phyloP scores from a whole-genome alignment of 2,329 filamentous ascomycete genomes.

The Penicillium sp. region DNA sequence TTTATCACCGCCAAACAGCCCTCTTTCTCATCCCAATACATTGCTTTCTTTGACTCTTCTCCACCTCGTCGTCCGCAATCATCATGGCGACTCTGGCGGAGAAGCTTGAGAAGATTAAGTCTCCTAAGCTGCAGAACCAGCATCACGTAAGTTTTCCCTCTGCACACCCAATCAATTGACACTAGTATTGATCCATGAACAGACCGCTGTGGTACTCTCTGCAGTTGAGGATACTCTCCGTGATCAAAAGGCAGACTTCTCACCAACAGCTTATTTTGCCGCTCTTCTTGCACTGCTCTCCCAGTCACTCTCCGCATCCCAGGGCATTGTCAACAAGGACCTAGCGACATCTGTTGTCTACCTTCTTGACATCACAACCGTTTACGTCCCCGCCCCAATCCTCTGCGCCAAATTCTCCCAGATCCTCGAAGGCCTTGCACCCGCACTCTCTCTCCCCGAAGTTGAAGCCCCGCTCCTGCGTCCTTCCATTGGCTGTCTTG shows the following conservation, averaged over 20 bases:
- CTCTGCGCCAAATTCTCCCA: constrained; percentile 93
- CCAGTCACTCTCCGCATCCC: constrained; percentile 64
- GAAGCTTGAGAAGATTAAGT: constrained; percentile 95
- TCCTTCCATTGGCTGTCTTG: constrained; percentile 87
- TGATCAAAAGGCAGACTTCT: constrained; percentile 78
- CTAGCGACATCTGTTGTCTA: constrained; percentile 86
- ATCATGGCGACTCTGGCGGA: constrained; percentile 68
- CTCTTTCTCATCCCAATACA: constrained; percentile 10
- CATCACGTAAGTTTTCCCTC: constrained; percentile 64
- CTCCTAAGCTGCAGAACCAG: constrained; percentile 92
- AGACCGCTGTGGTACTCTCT: constrained; percentile 70
- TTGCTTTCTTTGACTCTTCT: constrained; percentile 15
- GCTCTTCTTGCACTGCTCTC: constrained; percentile 85
- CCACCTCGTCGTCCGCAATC: constrained; percentile 27
- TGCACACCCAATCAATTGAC: not conserved
- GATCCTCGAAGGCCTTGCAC: constrained; percentile 82
- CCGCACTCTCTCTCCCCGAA: constrained; percentile 73
- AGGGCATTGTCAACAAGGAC: constrained; percentile 72
- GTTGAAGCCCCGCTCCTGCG: constrained; percentile 83
- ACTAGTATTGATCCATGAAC: constrained; percentile 7
- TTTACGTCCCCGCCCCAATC: constrained; percentile 77
- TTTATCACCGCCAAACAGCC: constrained; percentile 12
- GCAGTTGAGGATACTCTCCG: constrained; percentile 91
- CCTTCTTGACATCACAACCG: constrained; percentile 87
- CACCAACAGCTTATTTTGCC: constrained; percentile 90